Evolutionary conservation across 495 filamentous ascomycete genomes (phyloP).

Genomic region (Xylaria castorea): DNA sequence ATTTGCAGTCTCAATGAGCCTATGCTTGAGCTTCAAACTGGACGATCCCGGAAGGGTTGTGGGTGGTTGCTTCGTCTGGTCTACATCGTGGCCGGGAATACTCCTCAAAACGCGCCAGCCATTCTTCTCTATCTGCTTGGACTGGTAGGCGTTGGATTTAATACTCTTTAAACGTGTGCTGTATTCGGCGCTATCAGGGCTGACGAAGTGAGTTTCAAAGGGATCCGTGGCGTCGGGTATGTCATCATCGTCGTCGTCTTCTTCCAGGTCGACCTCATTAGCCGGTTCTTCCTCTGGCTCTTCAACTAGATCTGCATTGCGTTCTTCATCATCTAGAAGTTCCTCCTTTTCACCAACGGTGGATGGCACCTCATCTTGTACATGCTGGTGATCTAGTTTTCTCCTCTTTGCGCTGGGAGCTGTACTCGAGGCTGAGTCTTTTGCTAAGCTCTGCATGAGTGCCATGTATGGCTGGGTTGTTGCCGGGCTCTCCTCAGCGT

Average conservation of each 20-base stretch:
- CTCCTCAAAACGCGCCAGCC: conserved; percentile 49
- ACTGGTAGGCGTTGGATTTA: conserved; percentile 66
- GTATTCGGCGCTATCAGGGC: conserved; percentile 63
- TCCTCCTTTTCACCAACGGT: conserved; percentile 36
- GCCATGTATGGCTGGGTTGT: conserved; percentile 65
- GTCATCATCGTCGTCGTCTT: conserved; percentile 55
- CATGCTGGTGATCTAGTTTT: conserved; percentile 60
- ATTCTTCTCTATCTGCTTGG: conserved; percentile 51
- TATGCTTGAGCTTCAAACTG: conserved; percentile 69
- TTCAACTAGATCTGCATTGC: conserved; percentile 54
- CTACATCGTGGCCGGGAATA: conserved; percentile 40
- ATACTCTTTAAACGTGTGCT: conserved; percentile 57
- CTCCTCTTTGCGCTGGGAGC: conserved; percentile 70
- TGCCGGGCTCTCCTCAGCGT: conserved; percentile 42
- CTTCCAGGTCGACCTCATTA: conserved; percentile 37
- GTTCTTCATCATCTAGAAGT: conserved; percentile 42
- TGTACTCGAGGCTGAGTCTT: conserved; percentile 60
- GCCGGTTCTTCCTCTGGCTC: conserved; percentile 56
- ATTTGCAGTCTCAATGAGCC: conserved; percentile 43
- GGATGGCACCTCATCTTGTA: conserved; percentile 35
- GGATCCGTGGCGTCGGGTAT: conserved; percentile 68
- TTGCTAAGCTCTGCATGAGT: conserved; percentile 67
- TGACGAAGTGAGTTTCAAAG: conserved; percentile 80
- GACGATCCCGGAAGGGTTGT: conserved; percentile 44
- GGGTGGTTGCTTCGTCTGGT: conserved; percentile 32